These are phyloP conservation scores for Tolypocladium endophyticum DNA, from an alignment of 2,329 filamentous ascomycete genomes.

Conservation along the genomic window DNA sequence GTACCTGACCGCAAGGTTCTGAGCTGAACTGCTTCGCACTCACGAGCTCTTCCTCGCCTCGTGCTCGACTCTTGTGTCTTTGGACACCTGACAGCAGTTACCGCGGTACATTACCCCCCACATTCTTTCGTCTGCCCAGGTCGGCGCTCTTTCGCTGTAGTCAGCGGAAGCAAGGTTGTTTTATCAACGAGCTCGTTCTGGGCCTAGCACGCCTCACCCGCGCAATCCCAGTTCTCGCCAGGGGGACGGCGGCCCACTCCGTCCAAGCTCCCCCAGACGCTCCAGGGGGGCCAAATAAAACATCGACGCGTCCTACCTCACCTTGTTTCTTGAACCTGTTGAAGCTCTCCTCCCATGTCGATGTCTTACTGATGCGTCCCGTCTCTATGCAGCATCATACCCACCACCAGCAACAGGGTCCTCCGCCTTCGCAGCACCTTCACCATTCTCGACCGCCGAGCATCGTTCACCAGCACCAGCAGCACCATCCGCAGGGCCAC, in stretches of 20 bases:
- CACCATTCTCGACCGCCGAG: constrained; percentile 63
- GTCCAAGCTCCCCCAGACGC: constrained; percentile 28
- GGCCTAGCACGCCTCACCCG: constrained; percentile 38
- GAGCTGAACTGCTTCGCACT: constrained; percentile 1
- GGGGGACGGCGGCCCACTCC: constrained; percentile 27
- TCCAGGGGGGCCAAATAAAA: constrained; percentile 38
- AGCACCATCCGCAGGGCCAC: constrained; percentile 38
- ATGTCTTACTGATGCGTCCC: constrained; percentile 45
- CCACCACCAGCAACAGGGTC: constrained; percentile 64
- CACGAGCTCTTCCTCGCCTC: constrained; percentile 2
- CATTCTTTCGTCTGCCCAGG: neutral
- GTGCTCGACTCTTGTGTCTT: neutral
- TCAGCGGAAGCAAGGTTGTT: constrained; percentile 22
- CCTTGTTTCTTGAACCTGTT: constrained; percentile 24
- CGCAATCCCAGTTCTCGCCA: constrained; percentile 35
- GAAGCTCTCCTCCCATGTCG: constrained; percentile 25
- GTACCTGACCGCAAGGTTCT: neutral
- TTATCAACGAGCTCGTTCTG: constrained; percentile 28
- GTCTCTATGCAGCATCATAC: constrained; percentile 65
- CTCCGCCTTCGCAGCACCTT: constrained; percentile 53
- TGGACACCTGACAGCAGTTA: neutral
- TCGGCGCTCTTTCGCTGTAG: constrained; percentile 5
- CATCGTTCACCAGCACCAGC: constrained; percentile 56
- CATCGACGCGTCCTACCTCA: constrained; percentile 36
- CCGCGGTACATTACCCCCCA: neutral